These are phyloP conservation scores for Incumbomyces delicatus DNA, from an alignment of 2,329 filamentous ascomycete species.

Conservation along the genomic window DNA sequence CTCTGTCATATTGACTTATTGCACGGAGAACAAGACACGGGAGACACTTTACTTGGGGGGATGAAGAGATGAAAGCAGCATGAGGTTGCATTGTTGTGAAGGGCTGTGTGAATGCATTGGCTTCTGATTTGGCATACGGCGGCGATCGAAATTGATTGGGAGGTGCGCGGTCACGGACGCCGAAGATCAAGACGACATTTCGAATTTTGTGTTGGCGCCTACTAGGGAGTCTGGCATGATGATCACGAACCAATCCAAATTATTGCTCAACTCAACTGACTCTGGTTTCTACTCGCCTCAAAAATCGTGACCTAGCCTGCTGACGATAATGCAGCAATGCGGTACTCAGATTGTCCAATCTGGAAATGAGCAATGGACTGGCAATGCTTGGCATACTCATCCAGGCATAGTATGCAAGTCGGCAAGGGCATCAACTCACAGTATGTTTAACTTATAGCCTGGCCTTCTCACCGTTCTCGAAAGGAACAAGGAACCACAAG, in stretches of 20 bases:
- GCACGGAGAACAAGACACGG: constrained; percentile 14
- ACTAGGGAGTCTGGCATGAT: not conserved
- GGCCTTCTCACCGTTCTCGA: too few relatives aligned
- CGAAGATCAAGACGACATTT: constrained; percentile 11
- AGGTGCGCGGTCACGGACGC: constrained; percentile 18
- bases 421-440: too few relatives aligned
- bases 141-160: constrained; percentile 11
- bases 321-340: too few relatives aligned
- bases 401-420: too few relatives aligned
- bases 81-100: not conserved
- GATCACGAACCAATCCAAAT: not conserved
- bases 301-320: too few relatives aligned
- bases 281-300: not conserved
- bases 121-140: constrained; percentile 1
- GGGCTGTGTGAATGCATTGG: not conserved
- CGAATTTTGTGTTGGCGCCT: not conserved
- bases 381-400: too few relatives aligned
- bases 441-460: too few relatives aligned
- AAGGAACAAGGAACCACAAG: too few relatives aligned
- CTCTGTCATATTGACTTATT: constrained; percentile 24
- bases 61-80: not conserved
- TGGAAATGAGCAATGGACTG: too few relatives aligned
- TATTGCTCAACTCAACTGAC: not conserved
- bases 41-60: not conserved
- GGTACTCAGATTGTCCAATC: too few relatives aligned